Conservation (phyloP, 2,329 filamentous ascomycete species). For the Talaromyces sp. region DNA sequence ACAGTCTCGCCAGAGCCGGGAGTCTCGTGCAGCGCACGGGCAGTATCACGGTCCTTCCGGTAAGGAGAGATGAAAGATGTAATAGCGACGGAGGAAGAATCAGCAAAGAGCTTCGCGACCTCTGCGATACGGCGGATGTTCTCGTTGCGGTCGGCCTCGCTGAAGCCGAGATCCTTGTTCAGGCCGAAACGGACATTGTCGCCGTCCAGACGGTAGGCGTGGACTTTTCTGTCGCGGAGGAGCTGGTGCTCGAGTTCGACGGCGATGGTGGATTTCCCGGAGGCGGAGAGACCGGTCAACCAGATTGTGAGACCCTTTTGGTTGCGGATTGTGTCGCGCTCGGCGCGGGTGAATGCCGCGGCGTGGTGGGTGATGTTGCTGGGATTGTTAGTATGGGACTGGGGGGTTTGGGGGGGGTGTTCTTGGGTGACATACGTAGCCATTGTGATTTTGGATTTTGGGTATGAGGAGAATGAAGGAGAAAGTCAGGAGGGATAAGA, state of each 20-base stretch:
- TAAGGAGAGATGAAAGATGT: slow-evolving; percentile 98
- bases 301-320: slow-evolving; percentile 94
- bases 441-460: not conserved
- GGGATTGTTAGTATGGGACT: slow-evolving; percentile 4
- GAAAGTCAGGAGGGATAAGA: slow-evolving; percentile 12
- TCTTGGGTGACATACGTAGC: not conserved
- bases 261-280: slow-evolving; percentile 95
- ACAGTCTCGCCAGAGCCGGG: slow-evolving; percentile 60
- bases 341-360: slow-evolving; percentile 43
- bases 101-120: slow-evolving; percentile 95
- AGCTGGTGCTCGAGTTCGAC: slow-evolving; percentile 97
- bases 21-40: slow-evolving; percentile 75
- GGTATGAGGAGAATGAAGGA: not conserved
- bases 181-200: slow-evolving; percentile 98
- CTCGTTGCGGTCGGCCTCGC: slow-evolving; percentile 89
- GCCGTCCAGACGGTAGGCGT: slow-evolving; percentile 91
- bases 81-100: slow-evolving; percentile 82
- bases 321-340: slow-evolving; percentile 59
- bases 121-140: slow-evolving; percentile 97
- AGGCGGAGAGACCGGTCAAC: slow-evolving; percentile 95
- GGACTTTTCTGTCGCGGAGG: slow-evolving; percentile 69
- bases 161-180: slow-evolving; percentile 97
- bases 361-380: slow-evolving; percentile 54
- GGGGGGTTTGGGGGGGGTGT: not conserved
- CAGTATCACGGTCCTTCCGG: slow-evolving; percentile 79